Evolutionary conservation across 2,329 filamentous ascomycete species (phyloP).

Genomic region (Calonectria leucothoes): DNA sequence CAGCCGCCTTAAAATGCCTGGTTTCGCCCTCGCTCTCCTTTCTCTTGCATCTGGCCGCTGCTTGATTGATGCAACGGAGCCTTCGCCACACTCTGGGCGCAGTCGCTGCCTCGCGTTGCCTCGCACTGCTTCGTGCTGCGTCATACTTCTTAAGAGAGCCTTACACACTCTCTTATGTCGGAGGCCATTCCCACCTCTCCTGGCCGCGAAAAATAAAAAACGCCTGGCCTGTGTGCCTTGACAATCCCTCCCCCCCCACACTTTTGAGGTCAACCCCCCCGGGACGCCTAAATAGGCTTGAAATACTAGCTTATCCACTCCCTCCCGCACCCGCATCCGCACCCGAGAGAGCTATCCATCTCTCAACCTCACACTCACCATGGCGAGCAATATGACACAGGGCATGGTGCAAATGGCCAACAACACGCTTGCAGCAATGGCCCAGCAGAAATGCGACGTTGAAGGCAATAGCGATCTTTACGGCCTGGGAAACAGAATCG

Average conservation of each 20-base stretch:
- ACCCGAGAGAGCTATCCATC: not conserved
- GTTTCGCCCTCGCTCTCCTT: not conserved
- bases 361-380: not conserved
- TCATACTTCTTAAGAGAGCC: not conserved
- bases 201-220: not conserved
- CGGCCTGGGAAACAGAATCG: constrained; percentile 11
- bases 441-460: not conserved
- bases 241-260: not conserved
- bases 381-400: not conserved
- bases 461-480: constrained; percentile 8
- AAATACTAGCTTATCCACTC: not conserved
- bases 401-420: not conserved
- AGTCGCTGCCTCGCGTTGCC: not conserved
- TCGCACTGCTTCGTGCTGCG: not conserved
- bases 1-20: not conserved
- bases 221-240: not conserved
- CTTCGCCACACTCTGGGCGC: not conserved
- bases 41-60: not conserved
- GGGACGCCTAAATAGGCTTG: not conserved
- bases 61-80: not conserved
- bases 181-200: not conserved
- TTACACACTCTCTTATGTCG: not conserved
- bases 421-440: not conserved
- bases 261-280: not conserved
- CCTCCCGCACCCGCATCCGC: not conserved